Conservation (phyloP, 192 early-diverging fungal species). For the Coemansia sp. region DNA sequence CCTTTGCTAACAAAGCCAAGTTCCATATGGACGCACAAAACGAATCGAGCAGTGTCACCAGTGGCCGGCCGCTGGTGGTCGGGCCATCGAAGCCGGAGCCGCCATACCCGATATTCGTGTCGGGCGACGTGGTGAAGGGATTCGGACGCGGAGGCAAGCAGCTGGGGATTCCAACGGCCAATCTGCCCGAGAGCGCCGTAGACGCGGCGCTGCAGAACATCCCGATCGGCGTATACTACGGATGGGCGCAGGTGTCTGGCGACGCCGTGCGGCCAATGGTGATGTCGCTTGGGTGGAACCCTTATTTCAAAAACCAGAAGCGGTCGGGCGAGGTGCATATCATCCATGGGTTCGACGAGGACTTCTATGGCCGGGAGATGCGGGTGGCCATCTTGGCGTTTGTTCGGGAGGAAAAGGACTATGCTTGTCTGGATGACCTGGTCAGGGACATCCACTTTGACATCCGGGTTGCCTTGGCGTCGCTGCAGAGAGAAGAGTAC, state of each 20-base stretch:
- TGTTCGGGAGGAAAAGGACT: conserved; percentile 88
- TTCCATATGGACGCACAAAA: not conserved
- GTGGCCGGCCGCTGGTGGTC: conserved; percentile 59
- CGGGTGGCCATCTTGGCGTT: conserved; percentile 82
- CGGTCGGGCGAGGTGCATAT: conserved; percentile 97
- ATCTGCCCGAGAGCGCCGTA: conserved; percentile 78
- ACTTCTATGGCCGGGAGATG: conserved; percentile 90
- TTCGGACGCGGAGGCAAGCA: conserved; percentile 97
- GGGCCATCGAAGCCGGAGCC: conserved; percentile 57
- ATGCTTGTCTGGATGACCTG: conserved; percentile 80
- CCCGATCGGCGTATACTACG: conserved; percentile 90
- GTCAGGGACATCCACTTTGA: conserved; percentile 92
- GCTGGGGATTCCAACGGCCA: conserved; percentile 97
- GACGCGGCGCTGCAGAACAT: conserved; percentile 60
- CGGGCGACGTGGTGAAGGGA: conserved; percentile 80
- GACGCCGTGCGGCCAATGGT: conserved; percentile 85
- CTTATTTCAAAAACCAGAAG: conserved; percentile 96
- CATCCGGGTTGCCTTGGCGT: conserved; percentile 50
- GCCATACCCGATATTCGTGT: conserved; percentile 77
- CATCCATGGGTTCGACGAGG: conserved; percentile 76
- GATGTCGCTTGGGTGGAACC: conserved; percentile 99
- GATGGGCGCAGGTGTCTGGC: conserved; percentile 78
- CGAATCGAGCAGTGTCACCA: not conserved
- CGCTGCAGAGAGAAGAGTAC: conserved; percentile 24
- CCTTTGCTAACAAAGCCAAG: no score